Conservation (phyloP, 2,329 filamentous ascomycete genomes). For the Beauveria pseudobassiana region DNA sequence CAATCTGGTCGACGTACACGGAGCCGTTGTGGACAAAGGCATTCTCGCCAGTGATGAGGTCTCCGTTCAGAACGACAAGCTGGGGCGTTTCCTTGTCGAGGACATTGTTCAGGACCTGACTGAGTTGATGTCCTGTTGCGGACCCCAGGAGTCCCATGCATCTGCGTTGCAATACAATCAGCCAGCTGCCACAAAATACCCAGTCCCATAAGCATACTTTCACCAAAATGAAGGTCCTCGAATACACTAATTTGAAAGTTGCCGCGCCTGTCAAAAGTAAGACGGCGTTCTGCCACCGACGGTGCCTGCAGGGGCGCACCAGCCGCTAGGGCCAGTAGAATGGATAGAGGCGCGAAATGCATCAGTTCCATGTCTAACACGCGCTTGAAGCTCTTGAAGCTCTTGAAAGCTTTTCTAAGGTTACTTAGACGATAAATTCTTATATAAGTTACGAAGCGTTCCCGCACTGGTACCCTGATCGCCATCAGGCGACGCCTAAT, state of each 20-base stretch:
- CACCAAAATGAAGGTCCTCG: conserved; percentile 16
- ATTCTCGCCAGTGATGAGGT: conserved; percentile 63
- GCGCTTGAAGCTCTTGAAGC: not conserved
- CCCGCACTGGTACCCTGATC: not conserved
- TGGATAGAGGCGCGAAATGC: not conserved
- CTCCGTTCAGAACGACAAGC: conserved; percentile 45
- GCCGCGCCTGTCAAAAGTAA: conserved; percentile 12
- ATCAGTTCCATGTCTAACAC: not conserved
- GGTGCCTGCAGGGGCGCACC: conserved; percentile 19
- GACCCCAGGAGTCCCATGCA: conserved; percentile 27
- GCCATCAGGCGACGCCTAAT: not conserved
- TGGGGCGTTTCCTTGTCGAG: conserved; percentile 20
- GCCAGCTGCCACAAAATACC: not conserved
- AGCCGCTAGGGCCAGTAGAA: not conserved
- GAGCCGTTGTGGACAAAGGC: conserved; percentile 46
- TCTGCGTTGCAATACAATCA: conserved; percentile 4
- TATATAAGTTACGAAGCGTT: not conserved
- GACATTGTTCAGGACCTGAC: conserved; percentile 27
- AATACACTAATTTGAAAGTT: conserved; percentile 16
- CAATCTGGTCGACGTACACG: conserved; percentile 50
- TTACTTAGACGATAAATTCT: not conserved
- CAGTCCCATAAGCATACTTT: conserved; percentile 8
- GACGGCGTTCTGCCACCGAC: conserved; percentile 44
- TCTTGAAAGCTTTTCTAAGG: not conserved
- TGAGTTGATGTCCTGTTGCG: conserved; percentile 29